Evolutionary conservation across 495 filamentous ascomycete genomes (phyloP).

Genomic region (Amniculicola lignicola): DNA sequence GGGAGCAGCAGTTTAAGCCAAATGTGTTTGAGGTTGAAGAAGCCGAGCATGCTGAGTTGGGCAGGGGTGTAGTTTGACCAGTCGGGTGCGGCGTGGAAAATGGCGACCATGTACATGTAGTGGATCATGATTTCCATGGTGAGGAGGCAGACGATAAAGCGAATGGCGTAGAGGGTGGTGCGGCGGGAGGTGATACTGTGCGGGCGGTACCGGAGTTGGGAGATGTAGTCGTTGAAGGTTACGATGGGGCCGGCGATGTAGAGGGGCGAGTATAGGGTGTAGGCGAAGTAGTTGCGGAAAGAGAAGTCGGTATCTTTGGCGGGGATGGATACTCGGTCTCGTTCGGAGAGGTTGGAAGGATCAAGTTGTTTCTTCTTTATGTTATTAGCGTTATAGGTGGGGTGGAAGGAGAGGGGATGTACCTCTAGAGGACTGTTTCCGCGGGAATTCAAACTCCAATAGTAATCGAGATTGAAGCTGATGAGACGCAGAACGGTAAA

Average conservation of each 20-base stretch:
- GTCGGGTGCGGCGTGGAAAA: constrained; percentile 71
- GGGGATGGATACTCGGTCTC: constrained; percentile 76
- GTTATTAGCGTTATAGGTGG: constrained; percentile 51
- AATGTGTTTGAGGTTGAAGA: constrained; percentile 95
- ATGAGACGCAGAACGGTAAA: constrained; percentile 90
- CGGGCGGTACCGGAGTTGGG: constrained; percentile 71
- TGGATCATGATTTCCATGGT: constrained; percentile 92
- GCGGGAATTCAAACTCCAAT: constrained; percentile 76
- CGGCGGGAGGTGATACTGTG: constrained; percentile 63
- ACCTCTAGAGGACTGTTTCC: constrained; percentile 79
- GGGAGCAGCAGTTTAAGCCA: constrained; percentile 97
- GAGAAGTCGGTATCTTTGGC: constrained; percentile 67
- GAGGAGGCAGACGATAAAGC: constrained; percentile 78
- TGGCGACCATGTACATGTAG: constrained; percentile 90
- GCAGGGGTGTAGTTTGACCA: constrained; percentile 84
- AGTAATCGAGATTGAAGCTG: constrained; percentile 95
- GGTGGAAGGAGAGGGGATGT: constrained; percentile 38
- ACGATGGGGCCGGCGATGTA: constrained; percentile 91
- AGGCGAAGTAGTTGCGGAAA: constrained; percentile 82
- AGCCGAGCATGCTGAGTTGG: constrained; percentile 87
- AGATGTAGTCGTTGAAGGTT: constrained; percentile 97
- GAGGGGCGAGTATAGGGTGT: constrained; percentile 84
- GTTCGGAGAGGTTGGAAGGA: constrained; percentile 75
- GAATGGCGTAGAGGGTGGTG: constrained; percentile 74
- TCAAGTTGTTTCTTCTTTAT: constrained; percentile 98